Evolutionary conservation across 2,329 filamentous ascomycete species (phyloP).

Genomic region (Curvularia verruculosa): DNA sequence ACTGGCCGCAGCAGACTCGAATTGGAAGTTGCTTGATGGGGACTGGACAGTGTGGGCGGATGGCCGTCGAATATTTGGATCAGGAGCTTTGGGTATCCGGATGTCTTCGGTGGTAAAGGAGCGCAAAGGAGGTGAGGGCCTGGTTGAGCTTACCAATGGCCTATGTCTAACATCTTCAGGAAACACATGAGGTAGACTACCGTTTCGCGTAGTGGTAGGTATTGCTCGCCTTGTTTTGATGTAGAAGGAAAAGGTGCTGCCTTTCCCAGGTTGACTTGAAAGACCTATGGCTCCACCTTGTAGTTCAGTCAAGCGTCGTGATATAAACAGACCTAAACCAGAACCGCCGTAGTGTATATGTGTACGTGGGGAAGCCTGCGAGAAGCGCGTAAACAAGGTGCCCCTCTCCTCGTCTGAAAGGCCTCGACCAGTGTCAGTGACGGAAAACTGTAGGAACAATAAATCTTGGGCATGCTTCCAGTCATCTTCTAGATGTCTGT

Average conservation of each 20-base stretch:
- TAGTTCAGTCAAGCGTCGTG: constrained; percentile 38
- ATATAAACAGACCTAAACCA: constrained; percentile 46
- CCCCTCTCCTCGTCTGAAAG: constrained; percentile 46
- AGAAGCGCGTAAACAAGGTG: constrained; percentile 41
- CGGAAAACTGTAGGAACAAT: constrained; percentile 44
- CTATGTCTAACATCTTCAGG: constrained; percentile 33
- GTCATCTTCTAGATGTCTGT: constrained; percentile 33
- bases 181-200: constrained; percentile 24
- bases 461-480: constrained; percentile 40
- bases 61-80: constrained; percentile 1
- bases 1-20: not conserved
- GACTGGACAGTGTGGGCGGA: not conserved
- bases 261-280: constrained; percentile 25
- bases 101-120: not conserved
- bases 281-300: constrained; percentile 44
- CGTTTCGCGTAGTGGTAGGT: constrained; percentile 19
- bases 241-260: constrained; percentile 45
- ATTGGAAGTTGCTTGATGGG: not conserved
- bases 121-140: constrained; percentile 8
- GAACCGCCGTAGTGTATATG: constrained; percentile 49
- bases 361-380: constrained; percentile 41
- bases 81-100: not conserved
- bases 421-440: constrained; percentile 51
- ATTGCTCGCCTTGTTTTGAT: constrained; percentile 31
- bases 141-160: constrained; percentile 11